Evolutionary conservation across 2,329 filamentous ascomycete genomes (phyloP).

Genomic region (Penicillium sp.): DNA sequence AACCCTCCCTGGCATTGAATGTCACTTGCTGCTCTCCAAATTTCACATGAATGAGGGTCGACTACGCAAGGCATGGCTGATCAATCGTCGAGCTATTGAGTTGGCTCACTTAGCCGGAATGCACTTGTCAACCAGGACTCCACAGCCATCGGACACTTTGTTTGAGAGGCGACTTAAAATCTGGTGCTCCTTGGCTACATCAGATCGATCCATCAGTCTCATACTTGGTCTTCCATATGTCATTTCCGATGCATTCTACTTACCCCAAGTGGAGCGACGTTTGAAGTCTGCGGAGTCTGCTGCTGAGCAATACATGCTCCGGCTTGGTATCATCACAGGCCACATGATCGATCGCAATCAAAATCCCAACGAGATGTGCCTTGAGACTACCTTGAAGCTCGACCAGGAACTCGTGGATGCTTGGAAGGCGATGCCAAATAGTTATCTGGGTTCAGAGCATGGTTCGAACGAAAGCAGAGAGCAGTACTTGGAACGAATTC

Average conservation of each 20-base stretch:
- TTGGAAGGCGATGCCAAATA: slow-evolving; percentile 29
- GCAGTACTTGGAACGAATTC: slow-evolving; percentile 33
- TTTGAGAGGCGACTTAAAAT: slow-evolving; percentile 35
- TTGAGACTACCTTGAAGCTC: slow-evolving; percentile 42
- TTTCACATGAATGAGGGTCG: slow-evolving; percentile 57
- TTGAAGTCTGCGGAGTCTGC: slow-evolving; percentile 16
- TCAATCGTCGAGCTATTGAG: slow-evolving; percentile 52
- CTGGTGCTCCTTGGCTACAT: slow-evolving; percentile 43
- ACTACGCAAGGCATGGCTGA: slow-evolving; percentile 56
- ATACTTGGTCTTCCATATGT: slow-evolving; percentile 55
- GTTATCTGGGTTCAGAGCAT: slow-evolving; percentile 30
- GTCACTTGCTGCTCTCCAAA: slow-evolving; percentile 52
- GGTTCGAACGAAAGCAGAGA: slow-evolving; percentile 22
- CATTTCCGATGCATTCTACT: slow-evolving; percentile 33
- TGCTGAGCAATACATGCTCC: slow-evolving; percentile 31
- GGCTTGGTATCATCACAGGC: slow-evolving; percentile 37
- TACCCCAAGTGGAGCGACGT: slow-evolving; percentile 29
- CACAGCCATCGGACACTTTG: slow-evolving; percentile 24
- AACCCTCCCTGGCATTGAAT: slow-evolving; percentile 55
- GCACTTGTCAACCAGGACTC: slow-evolving; percentile 37
- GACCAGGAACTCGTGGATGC: slow-evolving; percentile 43
- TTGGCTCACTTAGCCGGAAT: slow-evolving; percentile 54
- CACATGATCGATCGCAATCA: slow-evolving; percentile 46
- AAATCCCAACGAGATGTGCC: slow-evolving; percentile 33
- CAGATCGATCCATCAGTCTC: slow-evolving; percentile 53